A percentile compares a stretch with the other conserved stretches of the same genome.
Evolutionary conservation across 345 rosid genomes (phyloP).

Genomic region (Eucalyptus shirleyi): DNA sequence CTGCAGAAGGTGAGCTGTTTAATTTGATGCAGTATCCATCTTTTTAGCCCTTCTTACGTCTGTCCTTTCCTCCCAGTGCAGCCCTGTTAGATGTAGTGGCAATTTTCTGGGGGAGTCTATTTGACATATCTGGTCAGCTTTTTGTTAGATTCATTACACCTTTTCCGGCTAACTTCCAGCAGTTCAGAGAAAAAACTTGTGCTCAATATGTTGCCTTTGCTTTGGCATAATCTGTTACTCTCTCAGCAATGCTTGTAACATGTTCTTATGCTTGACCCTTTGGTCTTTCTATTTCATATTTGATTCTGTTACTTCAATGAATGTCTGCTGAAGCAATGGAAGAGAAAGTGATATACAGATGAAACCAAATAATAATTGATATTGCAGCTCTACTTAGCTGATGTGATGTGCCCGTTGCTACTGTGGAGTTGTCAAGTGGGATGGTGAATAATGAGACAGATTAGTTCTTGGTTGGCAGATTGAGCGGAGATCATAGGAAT

Average conservation of each 20-base stretch:
- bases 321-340: not conserved
- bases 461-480: not conserved
- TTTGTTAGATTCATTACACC: not conserved
- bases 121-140: not conserved
- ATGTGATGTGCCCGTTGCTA: not conserved
- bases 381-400: not conserved
- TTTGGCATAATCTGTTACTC: not conserved
- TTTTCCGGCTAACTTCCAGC: not conserved
- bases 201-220: not conserved
- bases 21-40: not conserved
- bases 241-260: not conserved
- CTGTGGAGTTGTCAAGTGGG: not conserved
- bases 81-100: not conserved
- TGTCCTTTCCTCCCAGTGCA: not conserved
- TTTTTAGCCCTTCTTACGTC: not conserved
- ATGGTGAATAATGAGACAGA: not conserved
- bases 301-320: not conserved
- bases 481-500: not conserved
- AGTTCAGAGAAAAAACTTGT: not conserved
- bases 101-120: not conserved
- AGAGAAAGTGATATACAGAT: not conserved
- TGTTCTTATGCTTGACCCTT: not conserved
- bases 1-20: constrained; percentile 52
- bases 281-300: not conserved
- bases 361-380: not conserved